phyloP scores from a whole-genome alignment of 768 basidiomycete species.

The Leucosporidium creatinivorum region DNA sequence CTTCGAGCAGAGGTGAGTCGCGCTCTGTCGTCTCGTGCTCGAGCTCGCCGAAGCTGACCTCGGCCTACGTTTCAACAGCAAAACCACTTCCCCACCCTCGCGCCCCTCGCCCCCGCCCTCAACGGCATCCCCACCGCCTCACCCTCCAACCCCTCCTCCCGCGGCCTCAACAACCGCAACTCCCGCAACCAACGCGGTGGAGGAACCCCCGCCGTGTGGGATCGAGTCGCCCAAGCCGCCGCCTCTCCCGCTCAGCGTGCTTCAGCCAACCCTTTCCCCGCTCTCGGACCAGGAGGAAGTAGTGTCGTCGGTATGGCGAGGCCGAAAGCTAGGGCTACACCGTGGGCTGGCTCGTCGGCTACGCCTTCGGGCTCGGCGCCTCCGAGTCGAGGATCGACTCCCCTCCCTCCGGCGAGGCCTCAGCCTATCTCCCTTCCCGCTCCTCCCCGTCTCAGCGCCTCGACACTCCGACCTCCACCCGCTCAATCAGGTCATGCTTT shows the following conservation, averaged over 20 bases:
- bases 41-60: no score
- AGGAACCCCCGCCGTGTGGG: slow-evolving; percentile 18
- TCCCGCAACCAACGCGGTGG: background rate
- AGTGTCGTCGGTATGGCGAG: slow-evolving; percentile 2
- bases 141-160: slow-evolving; percentile 1
- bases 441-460: background rate
- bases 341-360: slow-evolving; percentile 14
- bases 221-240: slow-evolving; percentile 26
- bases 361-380: background rate
- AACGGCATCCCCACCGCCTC: slow-evolving; percentile 18
- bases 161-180: slow-evolving; percentile 23
- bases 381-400: background rate
- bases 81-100: slow-evolving; percentile 31
- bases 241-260: slow-evolving; percentile 16
- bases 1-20: slow-evolving; percentile 68
- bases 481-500: background rate
- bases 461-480: slow-evolving; percentile 4
- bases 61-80: background rate
- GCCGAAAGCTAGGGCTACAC: slow-evolving; percentile 5
- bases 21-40: background rate
- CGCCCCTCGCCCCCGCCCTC: slow-evolving; percentile 19
- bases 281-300: slow-evolving; percentile 1
- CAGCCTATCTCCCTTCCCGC: background rate
- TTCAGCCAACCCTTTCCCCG: slow-evolving; percentile 22
- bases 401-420: background rate